These are phyloP conservation scores for Boechera divaricarpa DNA, from an alignment of 345 rosid genomes.

Conservation along the genomic window DNA sequence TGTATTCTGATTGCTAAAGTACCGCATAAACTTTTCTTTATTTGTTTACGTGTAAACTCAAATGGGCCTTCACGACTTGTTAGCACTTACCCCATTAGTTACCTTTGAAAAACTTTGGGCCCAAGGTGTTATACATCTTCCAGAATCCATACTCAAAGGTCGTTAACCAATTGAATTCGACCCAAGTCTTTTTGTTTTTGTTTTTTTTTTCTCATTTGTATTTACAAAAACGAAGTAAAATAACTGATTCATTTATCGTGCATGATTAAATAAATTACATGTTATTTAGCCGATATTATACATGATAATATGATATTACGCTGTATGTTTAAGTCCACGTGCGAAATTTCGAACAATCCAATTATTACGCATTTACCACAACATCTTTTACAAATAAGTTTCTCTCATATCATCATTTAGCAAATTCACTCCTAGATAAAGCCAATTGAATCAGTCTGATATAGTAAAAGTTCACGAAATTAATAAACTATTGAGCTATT, in stretches of 20 bases:
- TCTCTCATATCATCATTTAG: not conserved
- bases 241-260: not conserved
- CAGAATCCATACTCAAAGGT: not conserved
- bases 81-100: not conserved
- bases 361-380: not conserved
- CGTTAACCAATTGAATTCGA: not conserved
- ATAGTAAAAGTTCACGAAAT: not conserved
- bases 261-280: not conserved
- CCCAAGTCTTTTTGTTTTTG: not conserved
- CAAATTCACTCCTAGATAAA: not conserved
- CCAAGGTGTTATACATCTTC: not conserved
- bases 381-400: not conserved
- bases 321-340: not conserved
- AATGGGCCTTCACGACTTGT: not conserved
- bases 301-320: not conserved
- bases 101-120: not conserved
- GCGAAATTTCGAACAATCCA: too few species aligned
- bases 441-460: not conserved
- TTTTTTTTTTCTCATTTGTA: not conserved
- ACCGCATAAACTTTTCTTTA: too few species aligned
- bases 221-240: not conserved
- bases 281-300: not conserved
- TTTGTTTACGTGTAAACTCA: not conserved
- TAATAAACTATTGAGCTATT: conserved; percentile 13
- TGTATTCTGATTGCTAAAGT: too few species aligned